Conservation (phyloP, 495 filamentous ascomycete genomes). For the Beverwykella pulmonaria region DNA sequence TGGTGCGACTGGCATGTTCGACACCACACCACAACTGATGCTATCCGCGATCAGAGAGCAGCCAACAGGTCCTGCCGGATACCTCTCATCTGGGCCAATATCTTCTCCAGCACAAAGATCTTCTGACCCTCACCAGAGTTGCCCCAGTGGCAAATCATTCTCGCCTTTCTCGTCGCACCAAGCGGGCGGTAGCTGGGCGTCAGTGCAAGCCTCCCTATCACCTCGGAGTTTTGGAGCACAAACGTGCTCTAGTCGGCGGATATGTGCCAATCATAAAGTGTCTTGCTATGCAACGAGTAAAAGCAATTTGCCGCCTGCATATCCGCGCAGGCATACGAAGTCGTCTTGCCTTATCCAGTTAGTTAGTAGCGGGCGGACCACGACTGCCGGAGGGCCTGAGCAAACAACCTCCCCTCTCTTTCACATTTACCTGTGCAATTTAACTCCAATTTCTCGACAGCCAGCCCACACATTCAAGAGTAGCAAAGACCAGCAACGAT, state of each 20-base stretch:
- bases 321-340: not conserved
- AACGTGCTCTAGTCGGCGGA: not conserved
- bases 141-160: not conserved
- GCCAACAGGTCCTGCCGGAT: no score
- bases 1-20: no score
- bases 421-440: not conserved
- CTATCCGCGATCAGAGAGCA: no score
- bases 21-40: no score
- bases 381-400: not conserved
- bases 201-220: not conserved
- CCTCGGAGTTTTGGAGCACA: not conserved
- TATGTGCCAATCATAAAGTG: not conserved
- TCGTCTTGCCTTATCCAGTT: not conserved
- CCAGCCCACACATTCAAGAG: not conserved
- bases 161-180: no score
- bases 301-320: not conserved
- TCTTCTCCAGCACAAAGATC: not conserved
- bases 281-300: not conserved
- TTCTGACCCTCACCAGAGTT: not conserved
- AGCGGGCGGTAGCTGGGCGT: not conserved
- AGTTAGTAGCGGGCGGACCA: not conserved
- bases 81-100: no score
- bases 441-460: not conserved
- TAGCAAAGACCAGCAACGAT: not conserved
- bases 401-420: not conserved